Base-by-base conservation (phyloP, 2,329 filamentous ascomycete species). In the Chaetomium globosum region DNA sequence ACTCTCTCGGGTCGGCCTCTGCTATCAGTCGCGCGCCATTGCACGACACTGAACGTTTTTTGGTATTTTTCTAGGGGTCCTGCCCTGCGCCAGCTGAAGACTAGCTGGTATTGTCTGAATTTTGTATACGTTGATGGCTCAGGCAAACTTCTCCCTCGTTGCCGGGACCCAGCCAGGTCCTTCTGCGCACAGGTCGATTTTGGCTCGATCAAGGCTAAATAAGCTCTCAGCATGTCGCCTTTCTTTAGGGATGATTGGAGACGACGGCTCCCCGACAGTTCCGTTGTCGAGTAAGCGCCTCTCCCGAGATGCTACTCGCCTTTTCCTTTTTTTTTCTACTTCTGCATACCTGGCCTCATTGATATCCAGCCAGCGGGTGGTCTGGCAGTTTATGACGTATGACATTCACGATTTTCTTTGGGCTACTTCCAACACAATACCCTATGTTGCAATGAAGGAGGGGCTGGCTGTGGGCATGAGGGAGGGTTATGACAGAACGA, bases 61-160 rank as follows among this genome's bases (percentile, higher is more conserved):
- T 23, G 16, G 23, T 31, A 6, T 46, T 33, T n/a, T 39, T 16
- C 12, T 28, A 58, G 61, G 54, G 58, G 31, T 16, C 3, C 23
- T 36, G 33, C 21, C 46, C 48, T 57, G 48, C 57, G 53, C 59
- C 60, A 54, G 61, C 59, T 60, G 61, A 55, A 60, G 3, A 64
- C 64, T 51, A 57, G 64, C 66, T 61, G 53, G 33, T 59, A 33
- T 23, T 53, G 26, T 57, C 46, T 48, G 21, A 33, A 54, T 58
- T 21, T 63, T 59, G 48, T 59, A n/a, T 67, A 67, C 65, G 65
- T 67, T 67, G 30, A 31, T 52, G 26, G 36, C 23, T 30, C 49
- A 28, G 36, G 12, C 55, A 49, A 36, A 51, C 16, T 30, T 28
- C 39, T 23, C 28, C 39, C 21, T 8, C 36, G 56, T 23, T 33